phyloP scores from a whole-genome alignment of 163 green algal species.

The Prototheca wickerhamii region DNA sequence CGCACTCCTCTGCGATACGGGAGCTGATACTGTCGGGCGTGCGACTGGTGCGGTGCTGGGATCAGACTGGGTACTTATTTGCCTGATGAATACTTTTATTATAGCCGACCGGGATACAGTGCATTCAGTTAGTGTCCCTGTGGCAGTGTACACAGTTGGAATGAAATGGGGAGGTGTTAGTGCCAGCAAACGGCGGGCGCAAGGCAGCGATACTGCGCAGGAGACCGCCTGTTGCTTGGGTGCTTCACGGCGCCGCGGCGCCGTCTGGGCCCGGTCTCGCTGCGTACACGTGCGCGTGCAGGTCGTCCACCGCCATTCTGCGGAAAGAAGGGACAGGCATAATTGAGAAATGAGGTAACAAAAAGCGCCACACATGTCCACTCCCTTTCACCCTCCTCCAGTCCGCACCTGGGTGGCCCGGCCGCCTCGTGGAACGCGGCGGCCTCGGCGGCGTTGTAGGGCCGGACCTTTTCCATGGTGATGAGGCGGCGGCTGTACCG shows the following conservation, averaged over 20 bases:
- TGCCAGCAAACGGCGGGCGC: too few relatives aligned
- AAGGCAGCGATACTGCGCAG: too few relatives aligned
- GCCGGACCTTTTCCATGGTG: conserved; percentile 56
- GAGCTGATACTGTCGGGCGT: too few relatives aligned
- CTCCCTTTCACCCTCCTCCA: not conserved
- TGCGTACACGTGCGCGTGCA: conserved; percentile 38
- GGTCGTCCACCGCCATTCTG: conserved; percentile 29
- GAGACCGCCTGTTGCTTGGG: too few relatives aligned
- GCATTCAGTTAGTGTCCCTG: too few relatives aligned
- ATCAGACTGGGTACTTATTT: too few relatives aligned
- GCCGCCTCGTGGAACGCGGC: conserved; percentile 9
- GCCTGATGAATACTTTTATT: too few relatives aligned
- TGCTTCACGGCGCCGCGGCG: not conserved
- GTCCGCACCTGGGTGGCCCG: conserved; percentile 2
- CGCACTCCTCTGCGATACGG: too few relatives aligned
- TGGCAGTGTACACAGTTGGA: too few relatives aligned
- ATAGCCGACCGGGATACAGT: too few relatives aligned
- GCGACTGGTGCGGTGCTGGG: too few relatives aligned
- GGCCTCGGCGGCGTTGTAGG: conserved; percentile 28
- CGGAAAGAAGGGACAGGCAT: not conserved
- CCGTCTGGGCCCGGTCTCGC: not conserved
- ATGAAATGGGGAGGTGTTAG: too few relatives aligned
- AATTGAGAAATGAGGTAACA: not conserved
- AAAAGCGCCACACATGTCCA: not conserved
- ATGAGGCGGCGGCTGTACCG: conserved; percentile 74